Evolutionary conservation across 371 early-diverging fungal genomes (phyloP).

Genomic region (Enterospora canceri): DNA sequence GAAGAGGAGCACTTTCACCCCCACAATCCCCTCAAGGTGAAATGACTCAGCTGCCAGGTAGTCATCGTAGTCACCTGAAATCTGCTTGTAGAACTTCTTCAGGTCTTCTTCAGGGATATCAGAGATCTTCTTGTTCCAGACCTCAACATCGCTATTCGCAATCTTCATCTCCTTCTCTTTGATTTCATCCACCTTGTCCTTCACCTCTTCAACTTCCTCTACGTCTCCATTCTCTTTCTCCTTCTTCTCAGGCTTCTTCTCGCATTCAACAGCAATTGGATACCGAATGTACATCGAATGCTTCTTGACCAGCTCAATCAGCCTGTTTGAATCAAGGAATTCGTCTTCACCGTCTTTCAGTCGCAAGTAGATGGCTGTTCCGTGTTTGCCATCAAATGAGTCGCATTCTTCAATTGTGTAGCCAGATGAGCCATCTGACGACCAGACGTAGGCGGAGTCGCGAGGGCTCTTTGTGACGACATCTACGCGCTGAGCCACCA

Average conservation of each 20-base stretch:
- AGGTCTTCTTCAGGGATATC: conserved; percentile 75
- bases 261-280: conserved; percentile 70
- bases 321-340: conserved; percentile 67
- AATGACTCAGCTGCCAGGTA: conserved; percentile 74
- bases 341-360: conserved; percentile 77
- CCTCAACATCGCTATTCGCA: conserved; percentile 65
- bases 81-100: conserved; percentile 74
- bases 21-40: conserved; percentile 72
- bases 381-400: conserved; percentile 66
- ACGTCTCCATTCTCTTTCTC: conserved; percentile 53
- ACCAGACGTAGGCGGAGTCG: conserved; percentile 81
- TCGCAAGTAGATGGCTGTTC: conserved; percentile 70
- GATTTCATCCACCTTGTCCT: conserved; percentile 61
- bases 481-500: conserved; percentile 79
- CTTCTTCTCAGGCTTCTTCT: conserved; percentile 60
- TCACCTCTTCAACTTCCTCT: conserved; percentile 58
- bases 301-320: conserved; percentile 74
- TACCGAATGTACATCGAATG: conserved; percentile 80
- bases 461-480: conserved; percentile 83
- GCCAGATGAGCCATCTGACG: conserved; percentile 73
- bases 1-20: conserved; percentile 76
- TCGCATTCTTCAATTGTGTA: conserved; percentile 76
- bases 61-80: conserved; percentile 84
- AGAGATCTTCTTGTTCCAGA: conserved; percentile 81
- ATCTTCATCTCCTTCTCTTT: conserved; percentile 60